Conservation (phyloP, 768 basidiomycete species). For the Saitozyma sp. region DNA sequence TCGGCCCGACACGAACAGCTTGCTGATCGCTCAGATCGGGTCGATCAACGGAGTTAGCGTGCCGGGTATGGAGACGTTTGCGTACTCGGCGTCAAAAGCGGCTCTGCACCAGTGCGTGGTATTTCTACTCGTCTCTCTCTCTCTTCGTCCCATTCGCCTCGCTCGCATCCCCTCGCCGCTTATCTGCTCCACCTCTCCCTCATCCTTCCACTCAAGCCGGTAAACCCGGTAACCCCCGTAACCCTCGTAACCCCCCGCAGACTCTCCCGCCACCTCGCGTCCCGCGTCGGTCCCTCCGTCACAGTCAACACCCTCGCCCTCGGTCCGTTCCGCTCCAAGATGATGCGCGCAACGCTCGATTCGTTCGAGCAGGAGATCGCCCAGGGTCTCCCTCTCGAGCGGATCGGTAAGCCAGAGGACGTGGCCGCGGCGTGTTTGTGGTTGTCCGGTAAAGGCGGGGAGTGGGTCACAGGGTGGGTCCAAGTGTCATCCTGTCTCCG, state of each 20-base stretch:
- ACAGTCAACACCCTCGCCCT: slow-evolving; percentile 67
- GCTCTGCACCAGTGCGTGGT: slow-evolving; percentile 47
- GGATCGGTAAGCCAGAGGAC: slow-evolving; percentile 67
- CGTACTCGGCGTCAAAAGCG: slow-evolving; percentile 66
- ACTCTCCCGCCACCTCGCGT: slow-evolving; percentile 62
- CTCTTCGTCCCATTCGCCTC: slow-evolving; percentile 3
- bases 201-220: background rate
- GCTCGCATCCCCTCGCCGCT: background rate
- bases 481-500: slow-evolving; percentile 18
- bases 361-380: slow-evolving; percentile 57
- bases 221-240: background rate
- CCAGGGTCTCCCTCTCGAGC: slow-evolving; percentile 57
- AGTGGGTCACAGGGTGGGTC: slow-evolving; percentile 61
- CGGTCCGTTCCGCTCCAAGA: slow-evolving; percentile 57
- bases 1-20: background rate
- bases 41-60: slow-evolving; percentile 63
- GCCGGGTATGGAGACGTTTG: slow-evolving; percentile 64
- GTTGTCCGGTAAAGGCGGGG: slow-evolving; percentile 63
- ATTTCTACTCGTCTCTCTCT: slow-evolving; percentile 1
- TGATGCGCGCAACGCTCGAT: slow-evolving; percentile 62
- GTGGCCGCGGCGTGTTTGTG: slow-evolving; percentile 66
- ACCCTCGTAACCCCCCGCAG: slow-evolving; percentile 43
- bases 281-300: slow-evolving; percentile 63
- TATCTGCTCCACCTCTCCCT: background rate
- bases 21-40: slow-evolving; percentile 57